Evolutionary conservation across 441 rosid species (phyloP), one percentile per base, ranked within the genome.

Genomic region (Populus hybrid): DNA sequence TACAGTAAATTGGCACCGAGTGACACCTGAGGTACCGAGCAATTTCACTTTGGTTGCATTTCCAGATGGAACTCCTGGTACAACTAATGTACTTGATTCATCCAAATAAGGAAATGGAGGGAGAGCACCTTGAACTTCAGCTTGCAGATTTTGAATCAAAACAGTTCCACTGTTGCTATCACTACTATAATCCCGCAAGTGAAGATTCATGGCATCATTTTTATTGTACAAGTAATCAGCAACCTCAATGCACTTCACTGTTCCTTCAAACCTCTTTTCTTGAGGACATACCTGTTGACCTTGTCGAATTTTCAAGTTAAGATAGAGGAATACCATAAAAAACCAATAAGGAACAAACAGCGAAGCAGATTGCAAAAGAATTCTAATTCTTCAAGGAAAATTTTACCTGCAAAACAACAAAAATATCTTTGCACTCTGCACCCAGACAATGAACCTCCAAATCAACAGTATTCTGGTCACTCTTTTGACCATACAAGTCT

Each of bases 231-330:
- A 78, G 83, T 84, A 94, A 45, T 94, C 93, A 71, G 89, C 86
- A 70, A 92, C 86, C 87, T 93, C 97, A 77, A 97, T 69, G 74
- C 80, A 81, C 82, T 81, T 87, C 83, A 91, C 78, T 79, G 84
- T 83, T 85, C 97, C 99, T 80, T 89, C 89, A 79, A 93, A 80
- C 80, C 87, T 90, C 89, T 85, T 77, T 78, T 88, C 86, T 82
- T 76, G 93, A 89, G 95, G 93, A 79, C 83, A 80, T 79, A 94
- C 92, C 99, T 97, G 94, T 88, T 83, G 72, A 88, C 78, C 86
- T 84, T 87, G 78, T 77, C 80, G 53, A 77, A 88, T 78, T 74
- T 82, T 82, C 74, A 69, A 79, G 83, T 88, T 82, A 88, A n/a
- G 79, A 56, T 6, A 28, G 50, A 73, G 77, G 68, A 26, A 79